Base-by-base conservation (phyloP, 352 stramenopile species). In the Halophytophthora batemanensis region DNA sequence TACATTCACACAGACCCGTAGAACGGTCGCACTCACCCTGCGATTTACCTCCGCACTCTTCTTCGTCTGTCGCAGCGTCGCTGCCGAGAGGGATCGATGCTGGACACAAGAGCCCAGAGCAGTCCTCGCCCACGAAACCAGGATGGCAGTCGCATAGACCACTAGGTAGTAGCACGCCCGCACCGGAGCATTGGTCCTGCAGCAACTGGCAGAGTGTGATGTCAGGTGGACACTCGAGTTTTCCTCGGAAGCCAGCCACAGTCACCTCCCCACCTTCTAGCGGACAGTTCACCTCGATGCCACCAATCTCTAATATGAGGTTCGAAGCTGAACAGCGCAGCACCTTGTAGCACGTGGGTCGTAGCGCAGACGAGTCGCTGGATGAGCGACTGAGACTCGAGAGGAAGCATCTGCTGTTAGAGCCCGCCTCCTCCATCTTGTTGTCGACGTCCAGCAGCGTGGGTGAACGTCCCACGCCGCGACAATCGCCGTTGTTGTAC, bases 401-500 rank as follows among this genome's bases (percentile, higher is more conserved):
- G n/a, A 70, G 48, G 39, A 92, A 92, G 39, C 81, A 92, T 22
- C 83, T 81, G 42, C 78, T 88, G 13, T 51, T 72, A 0, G 68
- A 37, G 0, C 76, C 74, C 1, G 73, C 47, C 22, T 71, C 69
- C 45, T 92, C 78, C 65, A 88, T 83, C 5, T 48, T 73, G 46
- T 80, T 80, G 13, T 50, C 50, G 2, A 70, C 49, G 42, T 84
- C 61, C 0, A 59, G 33, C 2, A 69, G 47, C 10, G 81, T 87
- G 0, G 65, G 14, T 0, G 65, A 51, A 6, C 60, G 69, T 17
- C 76, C 75, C 49, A 86, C 79, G 6, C 75, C 69, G 17, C 72
- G 69, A 36, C 84, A 94, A 41, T 90, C 84, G 2, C 82, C 82
- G 38, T 90, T 92, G 55, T 74, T 87, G 50, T 88, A 92, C 6